Evolutionary conservation across 352 stramenopile genomes (phyloP).

Genomic region (Blastocystis sp.): DNA sequence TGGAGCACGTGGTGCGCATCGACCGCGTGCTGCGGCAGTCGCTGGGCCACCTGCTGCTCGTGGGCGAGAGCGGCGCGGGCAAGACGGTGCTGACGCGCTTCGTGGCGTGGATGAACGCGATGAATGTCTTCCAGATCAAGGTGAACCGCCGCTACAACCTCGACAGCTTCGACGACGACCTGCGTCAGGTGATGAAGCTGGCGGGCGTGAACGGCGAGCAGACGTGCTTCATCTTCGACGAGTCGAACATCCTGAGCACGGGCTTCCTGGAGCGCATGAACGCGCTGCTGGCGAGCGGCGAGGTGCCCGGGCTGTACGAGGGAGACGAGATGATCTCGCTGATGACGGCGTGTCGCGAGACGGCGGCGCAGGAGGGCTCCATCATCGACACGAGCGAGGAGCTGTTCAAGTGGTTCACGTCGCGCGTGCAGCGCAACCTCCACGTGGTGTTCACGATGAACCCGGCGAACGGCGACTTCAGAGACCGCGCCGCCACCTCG

Average conservation of each 20-base stretch:
- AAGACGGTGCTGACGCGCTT: constrained; percentile 99
- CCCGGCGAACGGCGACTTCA: constrained; percentile 93
- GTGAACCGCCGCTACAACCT: constrained; percentile 96
- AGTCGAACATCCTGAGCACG: constrained; percentile 95
- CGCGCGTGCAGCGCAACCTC: constrained; percentile 96
- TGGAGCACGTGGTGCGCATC: constrained; percentile 97
- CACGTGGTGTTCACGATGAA: constrained; percentile 99
- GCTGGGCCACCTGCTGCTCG: constrained; percentile 95
- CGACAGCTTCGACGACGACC: constrained; percentile 99
- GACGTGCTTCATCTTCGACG: constrained; percentile 99
- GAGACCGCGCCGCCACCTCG: constrained; percentile 94
- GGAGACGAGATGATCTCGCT: constrained; percentile 96
- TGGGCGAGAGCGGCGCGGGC: constrained; percentile 95
- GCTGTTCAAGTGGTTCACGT: constrained; percentile 94
- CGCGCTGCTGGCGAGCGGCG: constrained; percentile 95
- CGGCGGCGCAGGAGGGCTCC: constrained; percentile 76
- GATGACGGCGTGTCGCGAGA: constrained; percentile 91
- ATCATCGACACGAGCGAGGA: constrained; percentile 80
- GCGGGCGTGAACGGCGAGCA: constrained; percentile 97
- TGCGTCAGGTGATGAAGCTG: constrained; percentile 93
- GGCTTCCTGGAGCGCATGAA: constrained; percentile 99
- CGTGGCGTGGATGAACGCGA: constrained; percentile 99
- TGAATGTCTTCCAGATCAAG: constrained; percentile 99
- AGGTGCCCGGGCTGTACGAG: constrained; percentile 99
- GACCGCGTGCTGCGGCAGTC: constrained; percentile 96